These are phyloP conservation scores for Cicer cuneatum DNA, from an alignment of 306 rosid genomes.

Conservation along the genomic window DNA sequence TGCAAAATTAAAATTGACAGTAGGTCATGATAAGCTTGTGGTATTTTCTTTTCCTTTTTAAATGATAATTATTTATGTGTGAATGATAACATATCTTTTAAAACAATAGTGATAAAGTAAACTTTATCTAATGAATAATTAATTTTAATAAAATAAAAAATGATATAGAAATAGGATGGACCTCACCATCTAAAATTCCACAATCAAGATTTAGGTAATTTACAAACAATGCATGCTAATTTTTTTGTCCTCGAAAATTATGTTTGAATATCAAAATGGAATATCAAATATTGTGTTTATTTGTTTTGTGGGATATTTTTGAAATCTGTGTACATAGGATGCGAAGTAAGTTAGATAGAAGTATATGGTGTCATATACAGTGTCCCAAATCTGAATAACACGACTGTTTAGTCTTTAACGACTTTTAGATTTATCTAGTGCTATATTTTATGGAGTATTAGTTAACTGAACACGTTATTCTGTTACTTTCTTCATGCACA, in stretches of 20 bases:
- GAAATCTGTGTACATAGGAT: too few relatives aligned
- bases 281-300: too few relatives aligned
- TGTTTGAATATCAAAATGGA: too few relatives aligned
- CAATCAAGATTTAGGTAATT: background rate
- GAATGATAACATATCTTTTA: background rate
- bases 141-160: background rate
- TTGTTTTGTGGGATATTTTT: constrained; percentile 52
- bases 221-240: background rate
- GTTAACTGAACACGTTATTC: background rate
- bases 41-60: constrained; percentile 10
- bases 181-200: background rate
- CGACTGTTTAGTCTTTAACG: background rate
- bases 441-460: background rate
- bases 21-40: constrained; percentile 6
- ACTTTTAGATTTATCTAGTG: background rate
- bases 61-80: background rate
- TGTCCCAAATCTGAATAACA: too few relatives aligned
- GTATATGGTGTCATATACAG: too few relatives aligned
- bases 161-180: background rate
- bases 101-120: constrained; percentile 11
- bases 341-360: constrained; percentile 40
- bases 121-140: too few relatives aligned
- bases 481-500: background rate
- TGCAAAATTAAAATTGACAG: constrained; percentile 1
- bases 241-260: background rate